Evolutionary conservation across 176 grass and related monocot genomes (phyloP), one percentile per base, ranked within the genome.

Genomic region (Juncus effusus): DNA sequence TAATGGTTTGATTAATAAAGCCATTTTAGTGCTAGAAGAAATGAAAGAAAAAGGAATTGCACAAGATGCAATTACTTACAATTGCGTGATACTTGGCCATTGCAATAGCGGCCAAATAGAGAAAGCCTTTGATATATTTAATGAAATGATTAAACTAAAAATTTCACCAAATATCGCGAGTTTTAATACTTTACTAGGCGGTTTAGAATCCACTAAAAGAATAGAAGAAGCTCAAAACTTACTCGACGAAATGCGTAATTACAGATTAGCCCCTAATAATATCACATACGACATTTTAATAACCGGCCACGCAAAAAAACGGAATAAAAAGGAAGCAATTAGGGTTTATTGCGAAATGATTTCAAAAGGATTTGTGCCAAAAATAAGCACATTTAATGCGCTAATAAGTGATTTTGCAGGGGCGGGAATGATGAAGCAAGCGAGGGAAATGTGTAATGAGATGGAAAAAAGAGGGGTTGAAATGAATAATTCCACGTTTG

Each of bases 331-430:
- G 7, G 87, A 96, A 77, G 69, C 82, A 63, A 49, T 91, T 63
- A 85, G 77, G 56, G 16, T 91, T 63, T 96, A 96, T 73, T 91
- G 87, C 69, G 87, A 96, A 73, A 96, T 86, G 92, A 82, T 91
- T 14, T 67, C 54, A 12, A 88, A 77, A 82, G 92, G 85, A 1
- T 96, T 91, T 82, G n/a, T 84, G 79, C 92, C 92, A 11, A 96
- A 96, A 84, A 65, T 83, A 60, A 88, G 92, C 85, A 88, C 92
- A 2, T 96, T 91, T 56, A 96, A 96, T 85, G 77, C 81, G 38
- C 76, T 96, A 16, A 82, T 96, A 69, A 82, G 79, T 55, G 76
- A 78, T 58, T 88, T 96, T 77, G 62, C 88, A 62, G 83, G 69
- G 66, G 70, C 60, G 4, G 87, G 88, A 79, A 96, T 96, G 92